A percentile compares a stretch with the other conserved stretches of the same genome.
Conservation (phyloP, 1,139 yeast species). For the Zygosaccharomyces pseudobailii region DNA sequence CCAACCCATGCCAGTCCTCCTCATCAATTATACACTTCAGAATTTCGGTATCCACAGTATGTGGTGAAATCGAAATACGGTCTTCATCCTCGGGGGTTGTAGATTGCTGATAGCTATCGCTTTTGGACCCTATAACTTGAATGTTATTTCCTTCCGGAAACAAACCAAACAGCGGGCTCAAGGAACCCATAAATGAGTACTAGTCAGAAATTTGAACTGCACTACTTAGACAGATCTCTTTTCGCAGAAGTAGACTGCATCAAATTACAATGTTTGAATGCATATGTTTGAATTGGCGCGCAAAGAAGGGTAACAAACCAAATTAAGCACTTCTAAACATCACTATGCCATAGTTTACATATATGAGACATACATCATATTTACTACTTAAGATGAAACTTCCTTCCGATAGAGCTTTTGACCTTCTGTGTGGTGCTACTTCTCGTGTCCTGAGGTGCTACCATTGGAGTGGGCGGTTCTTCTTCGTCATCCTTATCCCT, state of each 20-base stretch:
- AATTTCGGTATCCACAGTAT: conserved; percentile 15
- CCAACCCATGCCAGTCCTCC: conserved; percentile 18
- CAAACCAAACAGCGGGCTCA: conserved; percentile 13
- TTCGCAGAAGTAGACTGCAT: too few species aligned
- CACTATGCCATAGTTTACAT: background rate
- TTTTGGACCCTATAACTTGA: conserved; percentile 8
- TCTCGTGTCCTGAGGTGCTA: conserved; percentile 3
- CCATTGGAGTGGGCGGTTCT: conserved; percentile 26
- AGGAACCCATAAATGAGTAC: conserved; percentile 8
- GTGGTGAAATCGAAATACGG: conserved; percentile 4
- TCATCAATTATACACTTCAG: conserved; percentile 19
- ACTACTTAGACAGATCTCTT: too few species aligned
- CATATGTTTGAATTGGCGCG: background rate
- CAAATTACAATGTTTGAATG: too few species aligned
- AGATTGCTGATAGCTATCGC: conserved; percentile 1
- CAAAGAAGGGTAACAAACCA: background rate
- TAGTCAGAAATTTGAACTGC: background rate
- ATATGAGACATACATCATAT: background rate
- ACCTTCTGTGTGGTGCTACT: conserved; percentile 10
- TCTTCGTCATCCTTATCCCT: conserved; percentile 58
- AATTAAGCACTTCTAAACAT: background rate
- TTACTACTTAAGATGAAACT: conserved; percentile 12
- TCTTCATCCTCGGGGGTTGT: conserved; percentile 4
- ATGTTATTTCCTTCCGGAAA: conserved; percentile 23
- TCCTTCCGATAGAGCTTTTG: conserved; percentile 12